Evolutionary conservation across 2,329 filamentous ascomycete species (phyloP), one percentile per base, ranked within the genome.

Genomic region (Claviceps capensis): DNA sequence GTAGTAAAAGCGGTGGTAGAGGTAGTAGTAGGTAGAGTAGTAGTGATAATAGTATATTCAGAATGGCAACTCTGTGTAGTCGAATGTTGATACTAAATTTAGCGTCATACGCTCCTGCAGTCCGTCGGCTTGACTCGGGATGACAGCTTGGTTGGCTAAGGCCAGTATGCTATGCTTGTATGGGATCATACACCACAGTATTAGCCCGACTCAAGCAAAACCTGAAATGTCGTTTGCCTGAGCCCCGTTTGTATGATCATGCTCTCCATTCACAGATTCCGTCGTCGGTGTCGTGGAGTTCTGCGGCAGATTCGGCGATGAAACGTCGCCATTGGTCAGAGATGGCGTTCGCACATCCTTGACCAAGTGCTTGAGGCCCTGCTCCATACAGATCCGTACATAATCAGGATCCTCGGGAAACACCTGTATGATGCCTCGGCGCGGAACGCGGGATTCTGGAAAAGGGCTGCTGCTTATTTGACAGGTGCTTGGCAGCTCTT

Each of bases 331-430:
- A 47, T 77, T 78, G 11, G 70, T 59, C 11, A 73, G 61, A 22
- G 67, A 63, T 4, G 72, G 68, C 51, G 71, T 74, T 52, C 68
- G 65, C 38, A 67, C 64, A n/a, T 69, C 70, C 34, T 68, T 67
- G 53, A 81, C 52, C 48, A 82, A 69, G 63, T 82, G 72, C 13
- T 69, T 67, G 5, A 81, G 68, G n/a, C 76, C 76, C 62, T 82
- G 78, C 54, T 81, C 75, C 50, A 72, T 65, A 60, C 76, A 81
- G 17, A 81, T 63, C 36, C 70, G 70, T 26, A 66, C 66, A 56
- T 81, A 82, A 34, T 81, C 78, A 2, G 78, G 74, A 49, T 83
- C 79, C 45, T 76, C 70, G 6, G 76, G 72, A 13, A 69, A 67
- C 2, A 81, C 76, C 19, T 74, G 72, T 3, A 73, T 63, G 13